A percentile compares a stretch with the other conserved stretches of the same genome.
Conservation (phyloP, 2,329 filamentous ascomycete species). For the Fusarium tanahbumbuense region DNA sequence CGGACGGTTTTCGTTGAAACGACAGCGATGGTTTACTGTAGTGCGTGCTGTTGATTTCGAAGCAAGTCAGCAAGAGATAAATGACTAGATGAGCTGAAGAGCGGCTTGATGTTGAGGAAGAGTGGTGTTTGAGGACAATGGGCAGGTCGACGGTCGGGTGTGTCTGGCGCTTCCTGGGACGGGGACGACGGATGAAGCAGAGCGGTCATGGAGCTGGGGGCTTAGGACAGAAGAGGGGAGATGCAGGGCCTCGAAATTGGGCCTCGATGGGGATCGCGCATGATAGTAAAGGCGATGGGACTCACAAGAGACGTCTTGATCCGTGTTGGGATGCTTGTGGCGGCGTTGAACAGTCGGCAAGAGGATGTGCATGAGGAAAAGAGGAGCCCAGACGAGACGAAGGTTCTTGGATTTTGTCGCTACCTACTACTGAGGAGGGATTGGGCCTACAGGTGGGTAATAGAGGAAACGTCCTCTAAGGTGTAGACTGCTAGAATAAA, state of each 20-base stretch:
- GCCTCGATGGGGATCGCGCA: slow-evolving; percentile 53
- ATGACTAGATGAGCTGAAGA: slow-evolving; percentile 2
- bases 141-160: slow-evolving; percentile 30
- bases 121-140: slow-evolving; percentile 20
- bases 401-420: slow-evolving; percentile 57
- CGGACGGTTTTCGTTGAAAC: slow-evolving; percentile 39
- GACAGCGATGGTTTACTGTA: slow-evolving; percentile 21
- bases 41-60: slow-evolving; percentile 21
- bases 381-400: slow-evolving; percentile 53
- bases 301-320: slow-evolving; percentile 54
- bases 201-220: slow-evolving; percentile 36
- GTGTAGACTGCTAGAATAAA: background rate
- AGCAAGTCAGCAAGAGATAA: slow-evolving; percentile 41
- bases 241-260: slow-evolving; percentile 43
- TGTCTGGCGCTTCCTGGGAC: slow-evolving; percentile 41
- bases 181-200: slow-evolving; percentile 45
- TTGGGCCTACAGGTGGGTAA: background rate
- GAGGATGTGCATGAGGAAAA: slow-evolving; percentile 59
- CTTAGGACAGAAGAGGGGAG: slow-evolving; percentile 42
- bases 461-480: background rate
- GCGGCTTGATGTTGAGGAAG: slow-evolving; percentile 23
- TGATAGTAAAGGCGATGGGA: slow-evolving; percentile 49
- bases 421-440: slow-evolving; percentile 42
- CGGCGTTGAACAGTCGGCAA: slow-evolving; percentile 50
- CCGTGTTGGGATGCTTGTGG: slow-evolving; percentile 50